Evolutionary conservation across 345 rosid genomes (phyloP).

Genomic region (Tarenaya hassleriana): DNA sequence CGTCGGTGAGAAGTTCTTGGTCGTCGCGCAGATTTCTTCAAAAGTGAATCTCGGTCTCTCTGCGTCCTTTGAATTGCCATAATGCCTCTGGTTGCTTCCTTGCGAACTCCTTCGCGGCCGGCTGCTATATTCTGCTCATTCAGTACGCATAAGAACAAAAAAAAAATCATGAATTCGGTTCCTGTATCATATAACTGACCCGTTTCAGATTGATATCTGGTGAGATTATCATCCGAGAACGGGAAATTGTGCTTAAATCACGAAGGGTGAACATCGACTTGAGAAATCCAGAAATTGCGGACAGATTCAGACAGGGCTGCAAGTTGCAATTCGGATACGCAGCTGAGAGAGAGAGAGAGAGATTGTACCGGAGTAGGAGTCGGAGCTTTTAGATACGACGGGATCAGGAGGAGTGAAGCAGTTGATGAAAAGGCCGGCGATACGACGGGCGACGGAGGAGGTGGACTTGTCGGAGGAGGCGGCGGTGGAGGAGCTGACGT

Average conservation of each 20-base stretch:
- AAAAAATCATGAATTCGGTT: not conserved
- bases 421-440: slow-evolving; percentile 49
- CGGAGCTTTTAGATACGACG: slow-evolving; percentile 24
- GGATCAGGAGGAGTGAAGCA: slow-evolving; percentile 73
- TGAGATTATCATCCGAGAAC: not conserved
- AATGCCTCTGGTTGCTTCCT: slow-evolving; percentile 30
- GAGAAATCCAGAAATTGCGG: not conserved
- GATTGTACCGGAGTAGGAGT: slow-evolving; percentile 22
- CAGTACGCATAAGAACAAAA: not conserved
- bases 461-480: slow-evolving; percentile 28
- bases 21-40: slow-evolving; percentile 57
- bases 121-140: slow-evolving; percentile 30
- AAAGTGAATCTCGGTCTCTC: slow-evolving; percentile 49
- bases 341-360: not conserved
- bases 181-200: not conserved
- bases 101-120: slow-evolving; percentile 41
- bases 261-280: not conserved
- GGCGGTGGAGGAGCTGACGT: slow-evolving; percentile 29
- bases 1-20: slow-evolving; percentile 72
- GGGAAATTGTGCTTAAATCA: not conserved
- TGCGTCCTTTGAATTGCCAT: slow-evolving; percentile 30
- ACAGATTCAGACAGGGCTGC: not conserved
- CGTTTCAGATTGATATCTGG: not conserved
- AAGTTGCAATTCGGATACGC: too few relatives aligned
- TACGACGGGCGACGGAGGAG: slow-evolving; percentile 36